phyloP scores from a whole-genome alignment of 352 stramenopile genomes.

The Globisporangium apiculatum region DNA sequence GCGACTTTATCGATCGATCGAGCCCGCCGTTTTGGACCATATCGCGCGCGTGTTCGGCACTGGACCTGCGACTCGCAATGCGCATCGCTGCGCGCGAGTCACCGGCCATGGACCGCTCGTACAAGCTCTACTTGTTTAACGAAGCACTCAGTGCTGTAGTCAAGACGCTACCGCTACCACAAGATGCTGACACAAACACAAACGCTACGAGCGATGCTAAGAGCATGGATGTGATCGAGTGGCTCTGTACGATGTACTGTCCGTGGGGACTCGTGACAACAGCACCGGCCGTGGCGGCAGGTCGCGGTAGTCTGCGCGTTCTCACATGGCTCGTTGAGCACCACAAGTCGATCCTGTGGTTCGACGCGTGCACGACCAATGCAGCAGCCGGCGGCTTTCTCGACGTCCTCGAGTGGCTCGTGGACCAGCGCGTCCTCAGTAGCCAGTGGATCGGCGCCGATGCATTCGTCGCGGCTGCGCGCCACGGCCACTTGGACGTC shows the following conservation, averaged over 20 bases:
- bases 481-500: neutral
- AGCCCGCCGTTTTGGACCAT: neutral
- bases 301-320: neutral
- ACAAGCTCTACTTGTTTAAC: constrained; percentile 2
- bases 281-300: neutral
- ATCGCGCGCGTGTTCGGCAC: neutral
- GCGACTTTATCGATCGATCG: constrained; percentile 1
- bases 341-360: neutral
- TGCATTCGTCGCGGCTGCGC: neutral
- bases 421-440: neutral
- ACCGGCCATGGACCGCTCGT: neutral
- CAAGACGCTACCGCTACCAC: neutral
- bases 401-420: constrained; percentile 1
- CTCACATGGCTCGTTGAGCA: neutral
- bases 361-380: neutral
- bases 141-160: neutral
- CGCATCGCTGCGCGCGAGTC: constrained; percentile 1
- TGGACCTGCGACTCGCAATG: neutral
- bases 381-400: neutral
- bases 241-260: constrained; percentile 6
- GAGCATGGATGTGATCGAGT: constrained; percentile 1
- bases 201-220: neutral
- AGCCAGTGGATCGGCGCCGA: neutral
- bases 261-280: neutral
- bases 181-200: neutral